Evolutionary conservation across 495 filamentous ascomycete genomes (phyloP), one percentile per base, ranked within the genome.

Genomic region (Thermothielavioides terrestris): DNA sequence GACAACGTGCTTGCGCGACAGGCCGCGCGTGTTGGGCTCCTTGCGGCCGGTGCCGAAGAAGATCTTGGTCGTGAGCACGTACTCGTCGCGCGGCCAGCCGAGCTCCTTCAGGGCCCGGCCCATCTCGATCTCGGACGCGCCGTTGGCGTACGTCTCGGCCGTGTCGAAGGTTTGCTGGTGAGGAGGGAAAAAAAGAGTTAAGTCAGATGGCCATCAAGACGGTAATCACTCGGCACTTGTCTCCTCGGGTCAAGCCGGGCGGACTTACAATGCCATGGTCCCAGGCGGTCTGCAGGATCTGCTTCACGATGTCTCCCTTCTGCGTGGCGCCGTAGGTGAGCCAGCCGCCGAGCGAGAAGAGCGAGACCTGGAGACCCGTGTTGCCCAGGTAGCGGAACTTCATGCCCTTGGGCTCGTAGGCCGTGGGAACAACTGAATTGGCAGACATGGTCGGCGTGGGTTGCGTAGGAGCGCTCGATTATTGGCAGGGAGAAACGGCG

Each of bases 61-160:
- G 65, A 84, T 75, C 75, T 92, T 92, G n/a, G 88, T 91, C 37
- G 81, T 86, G 56, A 94, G 82, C 23, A 94, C 88, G 30, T 90
- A 68, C 64, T 92, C 86, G 62, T 84, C 85, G 34, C 86, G 75
- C 55, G 85, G 84, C 88, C 88, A 86, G 42, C 69, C 76, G 51
- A 76, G 83, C 59, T 77, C 74, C 66, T 71, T 76, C 59, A 80
- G 84, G 1, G 84, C 84, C 53, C 77, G 61, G 15, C 86, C 86
- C 79, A 90, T 86, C 35, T 87, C 79, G 41, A 78, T 62, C 63
- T 91, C 86, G 14, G 78, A 83, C 55, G 85, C 75, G 46, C 86
- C 86, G 49, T 66, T 77, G 30, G 82, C 67, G 52, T 87, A 88
- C 4, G 45, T 54, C 56, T 84, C 81, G 42, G 80, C 77, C 25